Conservation (phyloP, 805 yeast species). For the Wickerhamomyces sydowiorum region DNA sequence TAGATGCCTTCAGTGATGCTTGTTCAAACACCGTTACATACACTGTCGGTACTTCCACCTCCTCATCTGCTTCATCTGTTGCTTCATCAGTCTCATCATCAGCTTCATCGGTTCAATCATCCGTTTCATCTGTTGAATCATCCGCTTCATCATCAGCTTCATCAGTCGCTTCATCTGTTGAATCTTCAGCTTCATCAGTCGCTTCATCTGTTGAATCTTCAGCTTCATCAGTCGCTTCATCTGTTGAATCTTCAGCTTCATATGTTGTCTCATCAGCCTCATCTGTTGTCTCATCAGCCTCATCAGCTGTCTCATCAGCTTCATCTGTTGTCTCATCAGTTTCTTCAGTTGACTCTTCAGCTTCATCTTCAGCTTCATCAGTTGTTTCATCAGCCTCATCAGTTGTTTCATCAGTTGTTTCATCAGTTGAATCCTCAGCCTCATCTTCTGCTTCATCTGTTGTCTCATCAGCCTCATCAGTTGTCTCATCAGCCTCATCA, state of each 20-base stretch:
- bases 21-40: background rate
- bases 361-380: slow-evolving; percentile 9
- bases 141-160: background rate
- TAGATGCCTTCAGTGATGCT: background rate
- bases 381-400: background rate
- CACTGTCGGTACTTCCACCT: background rate
- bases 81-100: background rate
- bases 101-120: background rate
- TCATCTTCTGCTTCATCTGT: background rate
- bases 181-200: background rate
- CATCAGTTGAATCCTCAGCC: background rate
- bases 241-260: slow-evolving; percentile 10
- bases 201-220: background rate
- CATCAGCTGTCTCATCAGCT: slow-evolving; percentile 8
- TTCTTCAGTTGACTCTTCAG: slow-evolving; percentile 1
- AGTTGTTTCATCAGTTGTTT: background rate
- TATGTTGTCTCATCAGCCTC: slow-evolving; percentile 12
- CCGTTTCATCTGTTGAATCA: background rate
- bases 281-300: slow-evolving; percentile 1
- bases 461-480: background rate
- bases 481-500: background rate
- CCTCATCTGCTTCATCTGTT: background rate
- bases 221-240: background rate
- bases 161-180: background rate
- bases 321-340: slow-evolving; percentile 1